Percentiles rank a stretch among this genome's conserved stretches.
Evolutionary conservation across 352 stramenopile genomes (phyloP).

Genomic region (Phytophthora aleatoria): DNA sequence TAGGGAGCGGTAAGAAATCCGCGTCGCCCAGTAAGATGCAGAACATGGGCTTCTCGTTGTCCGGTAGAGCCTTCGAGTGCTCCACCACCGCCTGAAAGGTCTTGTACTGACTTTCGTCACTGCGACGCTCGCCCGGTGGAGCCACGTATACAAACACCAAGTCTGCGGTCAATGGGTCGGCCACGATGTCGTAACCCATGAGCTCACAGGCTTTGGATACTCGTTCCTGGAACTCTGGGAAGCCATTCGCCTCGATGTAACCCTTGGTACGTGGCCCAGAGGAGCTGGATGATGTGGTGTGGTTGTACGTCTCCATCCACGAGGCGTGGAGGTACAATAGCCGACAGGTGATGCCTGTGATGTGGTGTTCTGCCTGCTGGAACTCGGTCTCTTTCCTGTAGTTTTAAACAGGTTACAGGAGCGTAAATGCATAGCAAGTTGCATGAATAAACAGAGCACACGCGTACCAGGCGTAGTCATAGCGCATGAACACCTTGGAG

Average conservation of each 20-base stretch:
- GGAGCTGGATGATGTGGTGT: background rate
- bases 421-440: conserved; percentile 16
- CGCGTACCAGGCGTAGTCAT: conserved; percentile 83
- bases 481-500: conserved; percentile 76
- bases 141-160: conserved; percentile 73
- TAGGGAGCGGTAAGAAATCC: conserved; percentile 56
- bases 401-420: conserved; percentile 2
- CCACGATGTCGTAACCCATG: conserved; percentile 57
- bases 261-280: conserved; percentile 22
- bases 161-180: conserved; percentile 29
- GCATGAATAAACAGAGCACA: conserved; percentile 8
- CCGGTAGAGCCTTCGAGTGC: conserved; percentile 18
- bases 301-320: conserved; percentile 41
- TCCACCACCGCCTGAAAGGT: conserved; percentile 46
- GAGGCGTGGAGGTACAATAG: conserved; percentile 73
- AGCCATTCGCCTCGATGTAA: conserved; percentile 62
- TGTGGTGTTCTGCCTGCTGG: conserved; percentile 39
- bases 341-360: conserved; percentile 67
- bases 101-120: conserved; percentile 43
- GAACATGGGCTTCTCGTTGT: conserved; percentile 55
- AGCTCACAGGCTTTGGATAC: conserved; percentile 43
- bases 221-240: conserved; percentile 46
- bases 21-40: conserved; percentile 75
- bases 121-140: conserved; percentile 49
- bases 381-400: conserved; percentile 77